phyloP scores from a whole-genome alignment of 2,329 filamentous ascomycete genomes.

The Penicillium sp. region DNA sequence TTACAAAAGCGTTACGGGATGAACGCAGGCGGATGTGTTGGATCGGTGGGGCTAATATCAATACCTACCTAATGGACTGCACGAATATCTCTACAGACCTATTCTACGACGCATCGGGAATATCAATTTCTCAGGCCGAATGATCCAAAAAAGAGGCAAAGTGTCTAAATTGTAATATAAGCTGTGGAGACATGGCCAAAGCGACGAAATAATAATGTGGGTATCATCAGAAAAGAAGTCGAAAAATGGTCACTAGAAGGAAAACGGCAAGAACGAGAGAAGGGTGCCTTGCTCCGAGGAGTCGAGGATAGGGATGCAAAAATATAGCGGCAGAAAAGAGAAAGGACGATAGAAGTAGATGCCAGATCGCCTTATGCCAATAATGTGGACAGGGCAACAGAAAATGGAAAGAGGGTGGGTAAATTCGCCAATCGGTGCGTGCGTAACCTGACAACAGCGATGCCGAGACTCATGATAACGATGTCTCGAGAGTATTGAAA shows the following conservation, averaged over 20 bases:
- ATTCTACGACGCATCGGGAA: not conserved
- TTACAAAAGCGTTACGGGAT: not conserved
- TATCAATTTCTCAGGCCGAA: not conserved
- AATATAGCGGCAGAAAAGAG: slow-evolving; percentile 1
- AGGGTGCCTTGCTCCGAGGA: not conserved
- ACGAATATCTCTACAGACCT: not conserved
- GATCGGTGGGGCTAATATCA: not conserved
- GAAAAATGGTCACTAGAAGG: slow-evolving; percentile 5
- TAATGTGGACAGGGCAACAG: not conserved
- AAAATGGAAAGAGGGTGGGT: not conserved
- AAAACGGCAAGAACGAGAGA: slow-evolving; percentile 7
- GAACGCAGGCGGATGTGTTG: not conserved
- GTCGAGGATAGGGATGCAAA: slow-evolving; percentile 13
- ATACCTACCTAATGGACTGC: not conserved
- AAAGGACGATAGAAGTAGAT: slow-evolving; percentile 6
- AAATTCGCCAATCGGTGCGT: not conserved
- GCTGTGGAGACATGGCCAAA: slow-evolving; percentile 10
- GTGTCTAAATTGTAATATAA: slow-evolving; percentile 7
- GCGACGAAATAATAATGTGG: slow-evolving; percentile 26
- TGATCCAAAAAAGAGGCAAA: not conserved
- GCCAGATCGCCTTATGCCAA: not conserved
- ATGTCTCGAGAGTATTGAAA: not conserved
- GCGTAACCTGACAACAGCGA: slow-evolving; percentile 5
- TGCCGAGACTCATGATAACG: not conserved
- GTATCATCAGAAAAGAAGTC: slow-evolving; percentile 33